A percentile compares a stretch with the other conserved stretches of the same genome.
These are phyloP conservation scores for Pseudogymnoascus sp. DNA, from an alignment of 2,329 filamentous ascomycete species.

Conservation along the genomic window DNA sequence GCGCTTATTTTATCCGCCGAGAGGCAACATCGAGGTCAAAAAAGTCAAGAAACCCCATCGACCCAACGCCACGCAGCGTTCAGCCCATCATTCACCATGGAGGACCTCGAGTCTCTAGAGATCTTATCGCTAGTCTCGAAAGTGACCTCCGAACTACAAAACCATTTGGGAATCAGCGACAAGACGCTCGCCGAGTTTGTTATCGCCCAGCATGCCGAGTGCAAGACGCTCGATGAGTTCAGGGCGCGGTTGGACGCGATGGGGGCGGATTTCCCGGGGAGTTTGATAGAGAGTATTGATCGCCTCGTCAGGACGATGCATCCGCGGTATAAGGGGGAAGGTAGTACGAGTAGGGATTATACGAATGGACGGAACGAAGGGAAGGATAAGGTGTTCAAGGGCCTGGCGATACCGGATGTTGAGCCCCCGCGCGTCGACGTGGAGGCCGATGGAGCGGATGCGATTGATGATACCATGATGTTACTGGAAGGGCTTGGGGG, in stretches of 20 bases:
- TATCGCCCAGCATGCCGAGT: constrained; percentile 79
- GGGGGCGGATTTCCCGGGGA: constrained; percentile 75
- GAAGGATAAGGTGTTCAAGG: constrained; percentile 84
- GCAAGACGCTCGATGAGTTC: constrained; percentile 63
- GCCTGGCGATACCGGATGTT: constrained; percentile 78
- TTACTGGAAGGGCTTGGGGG: constrained; percentile 78
- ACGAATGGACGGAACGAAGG: constrained; percentile 47
- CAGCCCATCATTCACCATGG: constrained; percentile 20
- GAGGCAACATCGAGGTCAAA: not conserved
- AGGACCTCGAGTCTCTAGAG: constrained; percentile 81
- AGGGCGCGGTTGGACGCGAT: constrained; percentile 65
- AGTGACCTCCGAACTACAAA: constrained; percentile 88
- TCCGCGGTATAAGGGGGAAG: constrained; percentile 68
- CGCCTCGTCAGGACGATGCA: constrained; percentile 84
- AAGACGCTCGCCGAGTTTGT: constrained; percentile 96
- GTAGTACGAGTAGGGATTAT: constrained; percentile 30
- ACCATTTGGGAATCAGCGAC: constrained; percentile 84
- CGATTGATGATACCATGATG: constrained; percentile 87
- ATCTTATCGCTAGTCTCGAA: constrained; percentile 89
- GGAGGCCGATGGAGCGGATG: constrained; percentile 43
- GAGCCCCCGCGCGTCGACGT: constrained; percentile 47
- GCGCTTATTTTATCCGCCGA: not conserved
- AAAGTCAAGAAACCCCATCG: not conserved
- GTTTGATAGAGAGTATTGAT: constrained; percentile 84
- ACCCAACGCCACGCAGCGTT: not conserved